Conservation (phyloP, 2,329 filamentous ascomycete genomes). For the Curvularia sp. region DNA sequence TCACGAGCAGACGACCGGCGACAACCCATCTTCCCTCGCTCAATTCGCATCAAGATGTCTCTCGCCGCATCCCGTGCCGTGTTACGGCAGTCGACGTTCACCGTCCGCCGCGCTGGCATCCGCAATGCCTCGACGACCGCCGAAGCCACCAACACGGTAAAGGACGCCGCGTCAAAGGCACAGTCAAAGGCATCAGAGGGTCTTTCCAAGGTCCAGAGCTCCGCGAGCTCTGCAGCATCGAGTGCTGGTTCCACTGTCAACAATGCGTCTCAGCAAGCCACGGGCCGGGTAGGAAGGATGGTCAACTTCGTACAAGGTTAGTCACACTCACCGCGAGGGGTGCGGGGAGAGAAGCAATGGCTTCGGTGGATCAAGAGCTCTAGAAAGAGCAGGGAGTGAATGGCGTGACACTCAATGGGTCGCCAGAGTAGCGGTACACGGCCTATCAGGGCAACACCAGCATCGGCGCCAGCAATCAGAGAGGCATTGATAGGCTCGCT, state of each 20-base stretch:
- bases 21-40: conserved; percentile 29
- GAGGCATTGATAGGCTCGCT: conserved; percentile 3
- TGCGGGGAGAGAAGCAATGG: conserved; percentile 16
- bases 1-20: conserved; percentile 24
- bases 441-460: conserved; percentile 17
- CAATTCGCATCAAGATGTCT: conserved; percentile 54
- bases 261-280: conserved; percentile 52
- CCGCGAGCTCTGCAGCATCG: conserved; percentile 78
- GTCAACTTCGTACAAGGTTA: conserved; percentile 86
- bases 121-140: conserved; percentile 60
- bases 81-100: conserved; percentile 54
- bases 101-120: conserved; percentile 53
- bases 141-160: conserved; percentile 56
- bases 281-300: conserved; percentile 71
- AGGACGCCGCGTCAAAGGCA: conserved; percentile 67
- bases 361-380: not conserved
- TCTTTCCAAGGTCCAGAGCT: conserved; percentile 79
- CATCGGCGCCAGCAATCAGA: conserved; percentile 7
- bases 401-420: conserved; percentile 27
- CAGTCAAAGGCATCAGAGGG: conserved; percentile 78
- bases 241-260: conserved; percentile 68
- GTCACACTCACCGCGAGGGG: conserved; percentile 48
- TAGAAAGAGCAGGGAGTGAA: not conserved
- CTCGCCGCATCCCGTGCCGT: conserved; percentile 56
- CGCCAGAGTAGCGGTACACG: conserved; percentile 15